Evolutionary conservation across 441 rosid genomes (phyloP).

Genomic region (Iberis amara): DNA sequence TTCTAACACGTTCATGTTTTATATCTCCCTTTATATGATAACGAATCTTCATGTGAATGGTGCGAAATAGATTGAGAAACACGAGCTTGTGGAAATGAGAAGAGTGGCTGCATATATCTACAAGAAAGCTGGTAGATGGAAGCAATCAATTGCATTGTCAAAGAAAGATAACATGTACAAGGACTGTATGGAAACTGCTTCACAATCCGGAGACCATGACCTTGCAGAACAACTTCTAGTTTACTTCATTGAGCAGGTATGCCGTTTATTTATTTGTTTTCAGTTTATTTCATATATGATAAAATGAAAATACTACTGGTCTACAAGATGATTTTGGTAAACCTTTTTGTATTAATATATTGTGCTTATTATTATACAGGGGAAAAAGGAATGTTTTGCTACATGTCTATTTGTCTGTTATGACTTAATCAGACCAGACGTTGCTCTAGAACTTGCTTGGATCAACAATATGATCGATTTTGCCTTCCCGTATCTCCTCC

Average conservation of each 20-base stretch:
- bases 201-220: conserved; percentile 97
- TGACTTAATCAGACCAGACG: conserved; percentile 79
- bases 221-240: conserved; percentile 97
- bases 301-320: too few relatives aligned
- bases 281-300: neutral
- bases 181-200: conserved; percentile 99
- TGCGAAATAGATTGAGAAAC: conserved; percentile 79
- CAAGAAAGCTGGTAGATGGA: conserved; percentile 99
- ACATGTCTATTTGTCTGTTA: conserved; percentile 95
- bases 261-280: neutral
- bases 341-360: neutral
- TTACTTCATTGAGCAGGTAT: conserved; percentile 94
- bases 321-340: neutral
- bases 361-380: conserved; percentile 41
- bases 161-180: conserved; percentile 92
- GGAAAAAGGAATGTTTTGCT: conserved; percentile 95
- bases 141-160: conserved; percentile 94
- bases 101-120: conserved; percentile 99
- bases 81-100: conserved; percentile 98
- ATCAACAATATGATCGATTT: conserved; percentile 88
- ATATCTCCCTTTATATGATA: conserved; percentile 19
- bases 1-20: neutral
- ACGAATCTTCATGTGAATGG: conserved; percentile 28
- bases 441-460: conserved; percentile 94
- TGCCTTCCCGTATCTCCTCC: conserved; percentile 90